Evolutionary conservation across 345 rosid genomes (phyloP), one percentile per base, ranked within the genome.

Genomic region (Camelina hispida): DNA sequence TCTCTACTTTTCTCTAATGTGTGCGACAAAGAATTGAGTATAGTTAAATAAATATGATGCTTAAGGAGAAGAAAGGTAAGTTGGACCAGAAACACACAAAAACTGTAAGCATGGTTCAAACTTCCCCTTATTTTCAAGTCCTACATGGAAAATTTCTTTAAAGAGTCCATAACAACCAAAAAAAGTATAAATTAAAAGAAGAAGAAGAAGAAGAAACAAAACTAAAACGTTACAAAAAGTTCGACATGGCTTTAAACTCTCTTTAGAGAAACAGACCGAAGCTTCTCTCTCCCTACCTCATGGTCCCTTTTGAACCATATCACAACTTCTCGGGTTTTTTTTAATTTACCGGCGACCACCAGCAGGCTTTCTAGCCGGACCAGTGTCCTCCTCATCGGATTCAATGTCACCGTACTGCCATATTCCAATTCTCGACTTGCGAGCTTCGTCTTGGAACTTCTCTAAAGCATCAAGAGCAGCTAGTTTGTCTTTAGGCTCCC

Each of bases 351-450:
- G 59, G 40, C 82, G 78, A 67, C 97, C 91, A 20, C 90, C 91
- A 0, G 81, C 72, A 81, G 89, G 88, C 72, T 83, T 86, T 53
- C 30, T 85, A 5, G 85, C 87, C 2, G 89, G 93, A 73, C 65
- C 87, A n/a, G 69, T 46, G 46, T 93, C 99, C 82, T 96, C 99
- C 15, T 96, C 99, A 42, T 96, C 99, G 0, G 99, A 96, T 71
- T 88, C 70, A 14, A 96, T 71, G 79, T 96, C 99, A 37, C 99
- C 99, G 7, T 96, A 91, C 81, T 85, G 84, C 99, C 99, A 96
- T 59, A 96, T 91, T 47, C 96, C 92, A 2, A 72, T 79, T 81
- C 99, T 84, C 18, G 62, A 81, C 9, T 85, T 80, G 55, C 89
- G 85, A 23, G 99, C 99, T 71, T 89, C 90, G 4, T 85, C 88